Conservation (phyloP, 2,329 filamentous ascomycete species). For the Microcyclospora tardicrescens region DNA sequence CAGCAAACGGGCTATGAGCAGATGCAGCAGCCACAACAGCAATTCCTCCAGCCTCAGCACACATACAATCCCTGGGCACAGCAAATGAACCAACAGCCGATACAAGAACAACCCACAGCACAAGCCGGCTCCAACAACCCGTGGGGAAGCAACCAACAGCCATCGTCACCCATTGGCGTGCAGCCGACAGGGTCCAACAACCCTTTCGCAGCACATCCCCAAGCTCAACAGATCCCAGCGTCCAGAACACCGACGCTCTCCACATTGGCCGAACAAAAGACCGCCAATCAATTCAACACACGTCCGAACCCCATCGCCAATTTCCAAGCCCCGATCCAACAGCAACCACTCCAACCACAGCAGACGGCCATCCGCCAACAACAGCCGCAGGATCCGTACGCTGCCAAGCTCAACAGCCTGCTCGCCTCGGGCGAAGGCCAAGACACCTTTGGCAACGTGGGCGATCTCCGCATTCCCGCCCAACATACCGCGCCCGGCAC, state of each 20-base stretch:
- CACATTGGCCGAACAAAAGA: conserved; percentile 72
- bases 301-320: conserved; percentile 33
- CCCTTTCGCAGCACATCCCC: conserved; percentile 70
- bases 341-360: conserved; percentile 42
- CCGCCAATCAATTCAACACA: conserved; percentile 49
- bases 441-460: conserved; percentile 96
- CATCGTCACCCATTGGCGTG: conserved; percentile 53
- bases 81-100: conserved; percentile 34
- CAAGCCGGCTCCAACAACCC: conserved; percentile 87
- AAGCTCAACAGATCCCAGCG: conserved; percentile 42
- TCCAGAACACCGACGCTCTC: conserved; percentile 57
- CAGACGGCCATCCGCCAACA: conserved; percentile 14
- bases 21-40: conserved; percentile 37
- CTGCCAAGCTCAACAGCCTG: conserved; percentile 70
- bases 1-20: conserved; percentile 60
- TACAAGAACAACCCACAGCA: conserved; percentile 46
- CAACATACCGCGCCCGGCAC: conserved; percentile 94
- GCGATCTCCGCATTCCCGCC: conserved; percentile 83
- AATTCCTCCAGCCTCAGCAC: conserved; percentile 44
- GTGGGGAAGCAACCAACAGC: conserved; percentile 53
- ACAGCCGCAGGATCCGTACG: conserved; percentile 40
- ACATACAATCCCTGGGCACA: conserved; percentile 40
- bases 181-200: conserved; percentile 95
- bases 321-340: conserved; percentile 33
- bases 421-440: conserved; percentile 80